Evolutionary conservation across 2,329 filamentous ascomycete genomes (phyloP).

Genomic region (Aureobasidium sp.): DNA sequence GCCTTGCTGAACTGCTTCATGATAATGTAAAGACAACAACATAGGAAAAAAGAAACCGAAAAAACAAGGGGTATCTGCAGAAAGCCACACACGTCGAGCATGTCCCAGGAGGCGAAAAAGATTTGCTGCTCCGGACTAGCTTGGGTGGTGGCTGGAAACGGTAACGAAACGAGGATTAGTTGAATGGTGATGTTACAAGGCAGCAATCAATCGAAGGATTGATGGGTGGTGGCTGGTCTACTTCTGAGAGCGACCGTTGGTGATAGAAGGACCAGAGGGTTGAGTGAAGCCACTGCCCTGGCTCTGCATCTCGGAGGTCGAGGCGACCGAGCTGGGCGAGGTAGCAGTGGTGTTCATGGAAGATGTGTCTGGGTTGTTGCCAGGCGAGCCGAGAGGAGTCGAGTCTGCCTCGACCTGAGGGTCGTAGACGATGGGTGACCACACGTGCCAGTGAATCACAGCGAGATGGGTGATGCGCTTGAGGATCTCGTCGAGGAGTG

Average conservation of each 20-base stretch:
- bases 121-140: not conserved
- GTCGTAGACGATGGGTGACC: slow-evolving; percentile 66
- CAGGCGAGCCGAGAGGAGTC: not conserved
- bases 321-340: not conserved
- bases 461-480: slow-evolving; percentile 75
- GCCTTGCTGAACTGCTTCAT: slow-evolving; percentile 57
- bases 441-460: slow-evolving; percentile 84
- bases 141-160: not conserved
- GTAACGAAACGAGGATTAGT: not conserved
- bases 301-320: slow-evolving; percentile 1
- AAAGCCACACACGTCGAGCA: not conserved
- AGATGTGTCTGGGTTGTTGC: not conserved
- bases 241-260: slow-evolving; percentile 1
- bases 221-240: not conserved
- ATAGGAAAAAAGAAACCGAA: slow-evolving; percentile 38
- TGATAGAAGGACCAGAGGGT: not conserved
- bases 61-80: slow-evolving; percentile 14
- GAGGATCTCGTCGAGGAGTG: slow-evolving; percentile 52
- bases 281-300: not conserved
- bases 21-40: slow-evolving; percentile 80
- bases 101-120: not conserved
- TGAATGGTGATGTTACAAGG: not conserved
- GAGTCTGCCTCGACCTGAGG: slow-evolving; percentile 18
- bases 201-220: not conserved
- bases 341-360: not conserved